Evolutionary conservation across 805 yeast species (phyloP).

Genomic region (Jamesozyma lodderae): DNA sequence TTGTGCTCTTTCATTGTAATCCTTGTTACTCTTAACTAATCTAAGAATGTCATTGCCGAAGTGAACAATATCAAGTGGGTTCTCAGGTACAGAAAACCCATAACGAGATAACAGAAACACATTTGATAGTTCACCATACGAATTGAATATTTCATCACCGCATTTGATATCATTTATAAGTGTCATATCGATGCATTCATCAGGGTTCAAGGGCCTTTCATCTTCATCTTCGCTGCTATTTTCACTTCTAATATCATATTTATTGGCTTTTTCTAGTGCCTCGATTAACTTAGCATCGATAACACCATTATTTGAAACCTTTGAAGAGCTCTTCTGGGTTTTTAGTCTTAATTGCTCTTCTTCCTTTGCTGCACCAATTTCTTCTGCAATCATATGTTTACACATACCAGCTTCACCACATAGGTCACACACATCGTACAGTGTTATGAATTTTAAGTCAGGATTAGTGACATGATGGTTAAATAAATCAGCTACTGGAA

Average conservation of each 20-base stretch:
- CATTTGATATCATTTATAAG: conserved; percentile 35
- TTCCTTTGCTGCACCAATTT: conserved; percentile 8
- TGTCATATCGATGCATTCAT: conserved; percentile 65
- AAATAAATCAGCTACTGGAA: conserved; percentile 87
- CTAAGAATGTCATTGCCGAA: conserved; percentile 34
- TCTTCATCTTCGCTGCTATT: too few species aligned
- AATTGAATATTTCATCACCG: conserved; percentile 64
- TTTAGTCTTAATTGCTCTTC: conserved; percentile 8
- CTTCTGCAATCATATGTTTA: conserved; percentile 29
- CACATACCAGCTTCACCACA: conserved; percentile 43
- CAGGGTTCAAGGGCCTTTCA: conserved; percentile 14
- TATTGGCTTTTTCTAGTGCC: conserved; percentile 22
- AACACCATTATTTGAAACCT: conserved; percentile 2
- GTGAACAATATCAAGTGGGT: conserved; percentile 47
- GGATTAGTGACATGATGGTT: conserved; percentile 58
- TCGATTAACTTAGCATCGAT: conserved; percentile 25
- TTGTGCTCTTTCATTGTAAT: conserved; percentile 9
- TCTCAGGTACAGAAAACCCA: conserved; percentile 59
- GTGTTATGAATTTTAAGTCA: conserved; percentile 57
- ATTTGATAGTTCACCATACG: conserved; percentile 71
- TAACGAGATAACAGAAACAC: conserved; percentile 61
- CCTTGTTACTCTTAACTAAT: conserved; percentile 8
- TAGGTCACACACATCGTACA: conserved; percentile 41
- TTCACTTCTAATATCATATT: conserved; percentile 7
- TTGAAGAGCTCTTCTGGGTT: conserved; percentile 11